phyloP scores from a whole-genome alignment of 495 filamentous ascomycete species.

The Aspergillus bridgeri region DNA sequence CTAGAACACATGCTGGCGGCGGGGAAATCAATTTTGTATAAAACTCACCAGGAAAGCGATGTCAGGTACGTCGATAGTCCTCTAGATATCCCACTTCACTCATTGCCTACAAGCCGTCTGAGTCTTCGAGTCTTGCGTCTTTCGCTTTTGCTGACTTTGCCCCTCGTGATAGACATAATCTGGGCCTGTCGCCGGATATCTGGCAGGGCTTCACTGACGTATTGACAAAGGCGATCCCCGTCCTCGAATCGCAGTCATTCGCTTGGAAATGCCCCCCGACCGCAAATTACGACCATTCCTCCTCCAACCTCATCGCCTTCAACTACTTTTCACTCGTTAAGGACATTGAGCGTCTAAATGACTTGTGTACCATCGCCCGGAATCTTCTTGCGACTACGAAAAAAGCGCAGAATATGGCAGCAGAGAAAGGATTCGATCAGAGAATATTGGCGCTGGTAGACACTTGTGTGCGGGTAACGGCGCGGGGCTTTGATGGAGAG shows the following conservation, averaged over 20 bases:
- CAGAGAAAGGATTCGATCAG: conserved; percentile 72
- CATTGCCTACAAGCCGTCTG: not conserved
- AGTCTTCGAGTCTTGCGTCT: not conserved
- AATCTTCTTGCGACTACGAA: conserved; percentile 82
- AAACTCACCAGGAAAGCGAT: conserved; percentile 50
- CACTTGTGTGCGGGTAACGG: conserved; percentile 81
- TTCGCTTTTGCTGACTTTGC: conserved; percentile 11
- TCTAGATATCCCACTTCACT: not conserved
- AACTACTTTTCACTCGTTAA: conserved; percentile 72
- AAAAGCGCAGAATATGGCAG: conserved; percentile 81
- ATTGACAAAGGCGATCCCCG: conserved; percentile 57
- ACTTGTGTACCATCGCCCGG: conserved; percentile 76
- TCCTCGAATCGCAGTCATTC: conserved; percentile 60
- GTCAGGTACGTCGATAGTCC: conserved; percentile 32
- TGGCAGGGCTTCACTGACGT: conserved; percentile 67
- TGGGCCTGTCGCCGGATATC: conserved; percentile 58
- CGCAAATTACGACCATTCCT: conserved; percentile 54
- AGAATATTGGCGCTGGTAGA: conserved; percentile 80
- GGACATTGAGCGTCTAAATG: conserved; percentile 80
- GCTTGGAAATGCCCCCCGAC: conserved; percentile 55
- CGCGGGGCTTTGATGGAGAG: conserved; percentile 85
- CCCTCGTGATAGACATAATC: conserved; percentile 31
- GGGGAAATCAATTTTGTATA: conserved; percentile 49
- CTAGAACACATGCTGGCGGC: conserved; percentile 49
- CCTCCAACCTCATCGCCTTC: conserved; percentile 69